Evolutionary conservation across 2,329 filamentous ascomycete species (phyloP), one percentile per base, ranked within the genome.

Genomic region (Hypoxylon sp.): DNA sequence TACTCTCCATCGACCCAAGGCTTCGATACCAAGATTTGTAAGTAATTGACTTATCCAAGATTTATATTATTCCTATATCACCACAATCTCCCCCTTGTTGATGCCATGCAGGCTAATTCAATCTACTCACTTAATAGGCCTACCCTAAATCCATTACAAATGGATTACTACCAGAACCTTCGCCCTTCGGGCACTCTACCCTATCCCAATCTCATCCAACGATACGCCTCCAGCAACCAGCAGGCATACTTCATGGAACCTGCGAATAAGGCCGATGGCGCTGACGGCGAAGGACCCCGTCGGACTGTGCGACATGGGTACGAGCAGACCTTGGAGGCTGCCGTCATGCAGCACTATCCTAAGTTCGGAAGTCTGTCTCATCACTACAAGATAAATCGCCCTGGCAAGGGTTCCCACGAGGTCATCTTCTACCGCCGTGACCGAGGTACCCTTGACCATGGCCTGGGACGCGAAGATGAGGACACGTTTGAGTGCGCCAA

Each of bases 401-500:
- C 5, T 1, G 40, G 35, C 1, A 3, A 30, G 0, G 56, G 37
- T 2, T 27, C 1, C 3, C 22, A 49, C 13, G 27, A 25, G 6
- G 30, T 37, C 14, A 27, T 64, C 4, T 72, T 66, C 37, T 64
- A 33, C 35, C 65, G 70, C 2, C 53, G 61, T 7, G 11, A 69
- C 31, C 70, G 61, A 1, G 71, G 69, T 4, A 49, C 22, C 0
- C 7, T 65, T 7, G 37, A 69, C 3, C 54, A 69, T 31, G 64
- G 54, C 0, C 40, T 66, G 1, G 42, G 55, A 2, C 54, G 62
- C 4, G 6, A 0, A 0, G 27, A 63, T 1, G 70, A 70, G 17
- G 51, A 61, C 3, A n/a, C 57, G 0, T 74, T 55, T 44, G 74
- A 75, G n/a, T 65, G 64, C 4, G 54, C 66, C 2, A 75, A 75